Evolutionary conservation across 768 basidiomycete genomes (phyloP).

Genomic region (Plicaturopsis crispa): DNA sequence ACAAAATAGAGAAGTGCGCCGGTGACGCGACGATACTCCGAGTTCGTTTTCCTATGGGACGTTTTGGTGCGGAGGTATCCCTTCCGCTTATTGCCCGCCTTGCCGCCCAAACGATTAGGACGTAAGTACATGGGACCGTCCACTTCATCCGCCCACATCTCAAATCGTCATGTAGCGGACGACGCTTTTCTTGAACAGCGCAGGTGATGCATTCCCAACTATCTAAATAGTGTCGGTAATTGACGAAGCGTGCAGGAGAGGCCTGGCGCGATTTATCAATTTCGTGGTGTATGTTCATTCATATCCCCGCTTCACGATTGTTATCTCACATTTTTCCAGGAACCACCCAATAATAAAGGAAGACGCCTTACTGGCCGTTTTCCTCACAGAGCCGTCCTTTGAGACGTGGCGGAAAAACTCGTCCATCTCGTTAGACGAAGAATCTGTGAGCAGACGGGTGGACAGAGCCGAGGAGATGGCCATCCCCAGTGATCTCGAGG

Average conservation of each 20-base stretch:
- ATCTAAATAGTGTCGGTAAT: no score
- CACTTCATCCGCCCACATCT: conserved; percentile 3
- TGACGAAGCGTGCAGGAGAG: conserved; percentile 71
- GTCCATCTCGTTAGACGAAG: conserved; percentile 76
- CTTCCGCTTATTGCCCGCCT: conserved; percentile 78
- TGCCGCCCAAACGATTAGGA: conserved; percentile 92
- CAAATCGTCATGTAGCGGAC: conserved; percentile 49
- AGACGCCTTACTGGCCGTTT: conserved; percentile 75
- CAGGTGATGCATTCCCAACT: no score
- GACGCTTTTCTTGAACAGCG: conserved; percentile 88
- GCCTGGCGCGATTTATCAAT: conserved; percentile 71
- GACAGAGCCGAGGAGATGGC: conserved; percentile 85
- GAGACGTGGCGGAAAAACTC: conserved; percentile 84
- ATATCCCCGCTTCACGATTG: background rate
- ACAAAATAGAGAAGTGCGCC: conserved; percentile 48
- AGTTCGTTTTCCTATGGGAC: conserved; percentile 89
- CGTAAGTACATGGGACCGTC: conserved; percentile 40
- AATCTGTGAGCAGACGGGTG: conserved; percentile 71
- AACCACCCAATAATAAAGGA: conserved; percentile 92
- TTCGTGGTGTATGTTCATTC: conserved; percentile 57
- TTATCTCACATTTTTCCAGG: conserved; percentile 25
- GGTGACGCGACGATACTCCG: conserved; percentile 84
- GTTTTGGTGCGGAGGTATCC: conserved; percentile 83
- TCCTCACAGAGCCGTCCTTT: conserved; percentile 78
- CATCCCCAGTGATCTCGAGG: conserved; percentile 88